Conservation (phyloP, 805 yeast species). For the Zygotorulaspora chibaensis region DNA sequence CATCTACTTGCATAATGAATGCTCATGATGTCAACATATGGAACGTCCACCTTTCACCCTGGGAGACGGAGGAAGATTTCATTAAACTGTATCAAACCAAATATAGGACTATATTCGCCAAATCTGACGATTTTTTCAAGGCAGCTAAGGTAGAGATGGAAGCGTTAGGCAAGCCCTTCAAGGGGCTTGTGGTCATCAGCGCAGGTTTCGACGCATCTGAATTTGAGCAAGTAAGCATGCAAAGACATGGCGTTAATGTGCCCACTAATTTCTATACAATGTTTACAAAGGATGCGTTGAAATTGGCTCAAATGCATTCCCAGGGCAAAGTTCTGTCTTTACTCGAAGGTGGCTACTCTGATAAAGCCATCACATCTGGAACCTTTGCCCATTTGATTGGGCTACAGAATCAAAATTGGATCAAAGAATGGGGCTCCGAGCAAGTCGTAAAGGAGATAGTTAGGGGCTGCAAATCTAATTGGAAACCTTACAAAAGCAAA, state of each 20-base stretch:
- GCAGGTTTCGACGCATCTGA: slow-evolving; percentile 90
- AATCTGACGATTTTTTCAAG: slow-evolving; percentile 63
- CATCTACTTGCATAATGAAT: slow-evolving; percentile 68
- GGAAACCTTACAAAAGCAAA: slow-evolving; percentile 53
- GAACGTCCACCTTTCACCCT: slow-evolving; percentile 76
- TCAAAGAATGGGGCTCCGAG: slow-evolving; percentile 58
- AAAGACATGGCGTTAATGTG: slow-evolving; percentile 73
- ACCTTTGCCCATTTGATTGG: slow-evolving; percentile 76
- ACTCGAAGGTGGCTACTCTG: slow-evolving; percentile 84
- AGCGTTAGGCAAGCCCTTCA: slow-evolving; percentile 41
- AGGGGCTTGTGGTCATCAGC: slow-evolving; percentile 63
- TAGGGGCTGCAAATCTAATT: slow-evolving; percentile 62
- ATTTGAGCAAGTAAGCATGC: slow-evolving; percentile 78
- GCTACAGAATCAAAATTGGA: slow-evolving; percentile 54
- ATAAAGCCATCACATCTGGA: slow-evolving; percentile 75
- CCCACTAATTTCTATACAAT: slow-evolving; percentile 74
- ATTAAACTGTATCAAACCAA: slow-evolving; percentile 53
- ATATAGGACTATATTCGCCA: slow-evolving; percentile 56
- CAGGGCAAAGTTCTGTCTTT: slow-evolving; percentile 62
- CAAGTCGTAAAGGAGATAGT: slow-evolving; percentile 60
- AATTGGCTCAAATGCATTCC: slow-evolving; percentile 58
- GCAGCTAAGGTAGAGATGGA: slow-evolving; percentile 45
- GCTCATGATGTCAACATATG: slow-evolving; percentile 77
- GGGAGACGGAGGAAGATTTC: slow-evolving; percentile 61
- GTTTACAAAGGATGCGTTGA: slow-evolving; percentile 70